These are phyloP conservation scores for Botrytis tulipae DNA, from an alignment of 2,329 filamentous ascomycete genomes.

Conservation along the genomic window DNA sequence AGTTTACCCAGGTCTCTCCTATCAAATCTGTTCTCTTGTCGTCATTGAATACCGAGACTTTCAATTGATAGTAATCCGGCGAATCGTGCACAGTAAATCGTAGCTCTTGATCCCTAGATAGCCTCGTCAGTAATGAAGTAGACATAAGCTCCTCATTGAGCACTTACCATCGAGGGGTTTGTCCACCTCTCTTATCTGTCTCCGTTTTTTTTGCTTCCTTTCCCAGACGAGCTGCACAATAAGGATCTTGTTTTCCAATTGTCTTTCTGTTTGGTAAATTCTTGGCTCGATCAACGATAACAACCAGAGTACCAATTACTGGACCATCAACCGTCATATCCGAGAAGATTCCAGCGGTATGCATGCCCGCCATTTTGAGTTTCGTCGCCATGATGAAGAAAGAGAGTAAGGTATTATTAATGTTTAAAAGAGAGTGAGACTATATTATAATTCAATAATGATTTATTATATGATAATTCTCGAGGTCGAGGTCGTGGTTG, in stretches of 20 bases:
- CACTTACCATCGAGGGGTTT: conserved; percentile 89
- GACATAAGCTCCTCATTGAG: neutral
- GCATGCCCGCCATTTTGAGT: conserved; percentile 61
- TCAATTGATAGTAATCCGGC: conserved; percentile 92
- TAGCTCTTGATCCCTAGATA: conserved; percentile 87
- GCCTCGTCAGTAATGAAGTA: conserved; percentile 26
- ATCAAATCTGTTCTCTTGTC: conserved; percentile 98
- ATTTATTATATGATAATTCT: neutral
- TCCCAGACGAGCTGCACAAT: conserved; percentile 87
- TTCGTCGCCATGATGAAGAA: conserved; percentile 49
- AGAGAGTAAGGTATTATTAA: neutral
- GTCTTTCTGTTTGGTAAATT: conserved; percentile 95
- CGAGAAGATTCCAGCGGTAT: conserved; percentile 90
- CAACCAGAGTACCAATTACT: conserved; percentile 86
- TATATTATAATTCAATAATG: neutral
- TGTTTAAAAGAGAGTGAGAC: conserved; percentile 5
- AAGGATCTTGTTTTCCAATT: conserved; percentile 98
- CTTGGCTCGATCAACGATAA: conserved; percentile 91
- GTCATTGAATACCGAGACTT: conserved; percentile 95
- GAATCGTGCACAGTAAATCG: conserved; percentile 96
- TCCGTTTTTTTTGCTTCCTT: conserved; percentile 98
- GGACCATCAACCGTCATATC: conserved; percentile 94
- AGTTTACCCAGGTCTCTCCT: conserved; percentile 86
- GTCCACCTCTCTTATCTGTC: conserved; percentile 89
- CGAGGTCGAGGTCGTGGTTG: conserved; percentile 6